These are phyloP conservation scores for Termitomyces sp. DNA, from an alignment of 768 basidiomycete genomes.

Conservation along the genomic window DNA sequence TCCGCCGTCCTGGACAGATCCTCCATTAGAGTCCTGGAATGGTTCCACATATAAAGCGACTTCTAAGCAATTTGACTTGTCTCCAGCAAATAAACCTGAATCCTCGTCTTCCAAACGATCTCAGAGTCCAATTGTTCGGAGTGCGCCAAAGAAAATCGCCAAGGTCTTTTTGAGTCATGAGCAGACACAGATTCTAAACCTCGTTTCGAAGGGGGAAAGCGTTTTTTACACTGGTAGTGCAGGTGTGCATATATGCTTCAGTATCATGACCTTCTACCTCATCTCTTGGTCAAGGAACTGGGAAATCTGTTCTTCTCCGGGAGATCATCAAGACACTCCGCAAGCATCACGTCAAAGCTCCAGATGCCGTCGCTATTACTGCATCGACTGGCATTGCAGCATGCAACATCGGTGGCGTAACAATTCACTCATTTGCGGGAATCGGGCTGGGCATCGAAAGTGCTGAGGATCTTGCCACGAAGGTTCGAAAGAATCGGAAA, in stretches of 20 bases:
- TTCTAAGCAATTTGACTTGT: conserved; percentile 3
- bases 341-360: conserved; percentile 41
- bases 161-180: conserved; percentile 72
- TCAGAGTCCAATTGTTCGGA: neutral
- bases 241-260: conserved; percentile 42
- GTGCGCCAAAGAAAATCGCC: conserved; percentile 26
- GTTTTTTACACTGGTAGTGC: conserved; percentile 98
- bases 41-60: conserved; percentile 21
- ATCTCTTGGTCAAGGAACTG: conserved; percentile 64
- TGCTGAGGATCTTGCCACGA: conserved; percentile 54
- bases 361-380: conserved; percentile 85
- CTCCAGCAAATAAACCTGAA: conserved; percentile 6
- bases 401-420: conserved; percentile 95
- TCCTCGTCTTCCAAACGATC: conserved; percentile 6
- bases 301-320: conserved; percentile 90
- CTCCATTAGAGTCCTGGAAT: conserved; percentile 24
- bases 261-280: neutral
- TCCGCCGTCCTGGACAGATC: conserved; percentile 42
- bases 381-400: conserved; percentile 92
- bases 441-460: conserved; percentile 77
- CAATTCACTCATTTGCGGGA: conserved; percentile 94
- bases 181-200: conserved; percentile 75
- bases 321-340: conserved; percentile 80
- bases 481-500: conserved; percentile 81
- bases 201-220: conserved; percentile 69